Percentiles rank a stretch among this genome's conserved stretches.
These are phyloP conservation scores for Candida freyschussii DNA, from an alignment of 1,139 yeast genomes.

Conservation along the genomic window DNA sequence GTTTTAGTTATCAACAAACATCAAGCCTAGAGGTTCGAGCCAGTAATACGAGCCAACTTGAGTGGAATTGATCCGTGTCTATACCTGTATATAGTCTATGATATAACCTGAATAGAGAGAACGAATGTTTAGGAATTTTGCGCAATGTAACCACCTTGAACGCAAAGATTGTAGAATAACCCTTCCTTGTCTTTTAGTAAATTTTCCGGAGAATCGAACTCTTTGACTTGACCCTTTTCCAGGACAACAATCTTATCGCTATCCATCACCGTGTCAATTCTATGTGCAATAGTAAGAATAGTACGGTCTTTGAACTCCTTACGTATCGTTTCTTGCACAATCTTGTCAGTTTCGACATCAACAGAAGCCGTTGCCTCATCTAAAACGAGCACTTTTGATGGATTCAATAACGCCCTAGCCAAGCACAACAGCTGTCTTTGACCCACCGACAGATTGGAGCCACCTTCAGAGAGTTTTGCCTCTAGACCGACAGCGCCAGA, in stretches of 20 bases:
- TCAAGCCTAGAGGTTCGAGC: too few relatives aligned
- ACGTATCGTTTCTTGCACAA: constrained; percentile 71
- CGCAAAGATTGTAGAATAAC: constrained; percentile 47
- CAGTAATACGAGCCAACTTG: too few relatives aligned
- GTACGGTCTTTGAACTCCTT: constrained; percentile 59
- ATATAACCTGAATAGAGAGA: too few relatives aligned
- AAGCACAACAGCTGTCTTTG: constrained; percentile 74
- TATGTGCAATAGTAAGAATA: constrained; percentile 75
- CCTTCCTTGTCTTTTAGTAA: constrained; percentile 40
- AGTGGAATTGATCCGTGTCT: too few relatives aligned
- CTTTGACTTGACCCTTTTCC: constrained; percentile 62
- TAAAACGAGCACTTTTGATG: constrained; percentile 58
- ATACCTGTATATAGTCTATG: too few relatives aligned
- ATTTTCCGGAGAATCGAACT: constrained; percentile 60
- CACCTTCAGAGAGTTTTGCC: constrained; percentile 56
- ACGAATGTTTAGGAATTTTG: constrained; percentile 2
- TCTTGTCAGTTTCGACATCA: constrained; percentile 71
- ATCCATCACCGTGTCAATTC: constrained; percentile 78
- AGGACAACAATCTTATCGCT: constrained; percentile 68
- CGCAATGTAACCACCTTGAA: constrained; percentile 38
- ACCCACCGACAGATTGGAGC: constrained; percentile 70
- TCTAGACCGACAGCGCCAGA: constrained; percentile 22
- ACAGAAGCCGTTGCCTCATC: constrained; percentile 90
- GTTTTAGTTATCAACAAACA: too few relatives aligned
- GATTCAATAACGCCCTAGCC: constrained; percentile 64